phyloP scores from a whole-genome alignment of 2,329 filamentous ascomycete genomes.

The Sarocladium brachiariae region DNA sequence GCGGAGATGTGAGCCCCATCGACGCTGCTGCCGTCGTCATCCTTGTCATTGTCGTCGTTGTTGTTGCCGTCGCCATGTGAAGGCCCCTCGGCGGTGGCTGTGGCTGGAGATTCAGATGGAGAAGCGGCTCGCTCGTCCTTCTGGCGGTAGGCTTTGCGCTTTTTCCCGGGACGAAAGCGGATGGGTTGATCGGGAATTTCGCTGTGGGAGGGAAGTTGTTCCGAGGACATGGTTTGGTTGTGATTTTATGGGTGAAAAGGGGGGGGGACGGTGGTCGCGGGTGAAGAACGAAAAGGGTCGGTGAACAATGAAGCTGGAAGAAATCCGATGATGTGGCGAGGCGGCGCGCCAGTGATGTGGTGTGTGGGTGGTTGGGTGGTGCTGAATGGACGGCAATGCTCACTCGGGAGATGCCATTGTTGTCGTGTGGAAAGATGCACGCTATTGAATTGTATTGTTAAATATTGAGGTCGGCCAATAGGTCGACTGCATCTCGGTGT shows the following conservation, averaged over 20 bases:
- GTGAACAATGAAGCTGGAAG: no score
- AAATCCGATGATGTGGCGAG: not conserved
- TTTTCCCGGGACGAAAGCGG: conserved; percentile 51
- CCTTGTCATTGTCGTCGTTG: not conserved
- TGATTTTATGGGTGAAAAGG: no score
- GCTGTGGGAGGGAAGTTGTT: not conserved
- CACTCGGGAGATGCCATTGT: no score
- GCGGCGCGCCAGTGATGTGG: no score
- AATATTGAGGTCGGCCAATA: no score
- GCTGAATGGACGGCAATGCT: no score
- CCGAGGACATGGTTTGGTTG: conserved; percentile 15
- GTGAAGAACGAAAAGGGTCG: not conserved
- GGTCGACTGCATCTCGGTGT: no score
- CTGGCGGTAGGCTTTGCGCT: conserved; percentile 53
- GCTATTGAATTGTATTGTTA: no score
- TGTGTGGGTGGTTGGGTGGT: conserved; percentile 1
- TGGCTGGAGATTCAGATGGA: not conserved
- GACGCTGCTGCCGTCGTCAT: conserved; percentile 12
- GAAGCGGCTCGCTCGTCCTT: conserved; percentile 27
- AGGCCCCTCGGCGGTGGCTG: not conserved
- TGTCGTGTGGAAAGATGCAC: no score
- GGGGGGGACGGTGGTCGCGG: not conserved
- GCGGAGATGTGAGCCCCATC: conserved; percentile 27
- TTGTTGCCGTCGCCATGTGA: not conserved
- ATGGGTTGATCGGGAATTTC: conserved; percentile 23